Evolutionary conservation across 139 green algal genomes (phyloP).

Genomic region (Nannochloris sp.): DNA sequence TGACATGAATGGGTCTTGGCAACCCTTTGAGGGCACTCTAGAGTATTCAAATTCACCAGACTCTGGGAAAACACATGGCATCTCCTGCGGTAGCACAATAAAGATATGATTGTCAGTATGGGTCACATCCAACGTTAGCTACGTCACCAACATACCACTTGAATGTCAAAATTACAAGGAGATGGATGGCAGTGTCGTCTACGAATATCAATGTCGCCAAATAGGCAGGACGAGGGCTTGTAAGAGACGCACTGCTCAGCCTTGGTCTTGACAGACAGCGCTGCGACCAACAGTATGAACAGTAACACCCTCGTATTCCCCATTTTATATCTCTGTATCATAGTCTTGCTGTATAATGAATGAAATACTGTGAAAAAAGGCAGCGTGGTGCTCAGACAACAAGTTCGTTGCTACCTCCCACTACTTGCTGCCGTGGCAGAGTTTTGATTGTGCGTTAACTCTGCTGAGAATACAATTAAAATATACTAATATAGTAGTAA

Average conservation of each 20-base stretch:
- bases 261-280: not conserved
- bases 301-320: not conserved
- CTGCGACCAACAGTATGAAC: not conserved
- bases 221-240: conserved; percentile 1
- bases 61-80: conserved; percentile 8
- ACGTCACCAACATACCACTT: not conserved
- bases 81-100: not conserved
- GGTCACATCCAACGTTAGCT: too few relatives aligned
- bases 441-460: too few relatives aligned
- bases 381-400: too few relatives aligned
- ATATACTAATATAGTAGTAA: too few relatives aligned
- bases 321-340: not conserved
- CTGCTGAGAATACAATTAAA: too few relatives aligned
- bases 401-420: too few relatives aligned
- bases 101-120: not conserved
- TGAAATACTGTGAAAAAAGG: not conserved
- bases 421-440: too few relatives aligned
- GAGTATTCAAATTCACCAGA: not conserved
- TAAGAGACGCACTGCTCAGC: conserved; percentile 7
- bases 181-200: not conserved
- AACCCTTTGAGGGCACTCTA: not conserved
- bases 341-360: not conserved
- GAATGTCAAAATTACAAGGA: conserved; percentile 1
- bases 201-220: not conserved
- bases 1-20: conserved; percentile 10